Evolutionary conservation across 176 grass and related monocot species (phyloP), one percentile per base, ranked within the genome.

Genomic region (Phoenix dactylifera): DNA sequence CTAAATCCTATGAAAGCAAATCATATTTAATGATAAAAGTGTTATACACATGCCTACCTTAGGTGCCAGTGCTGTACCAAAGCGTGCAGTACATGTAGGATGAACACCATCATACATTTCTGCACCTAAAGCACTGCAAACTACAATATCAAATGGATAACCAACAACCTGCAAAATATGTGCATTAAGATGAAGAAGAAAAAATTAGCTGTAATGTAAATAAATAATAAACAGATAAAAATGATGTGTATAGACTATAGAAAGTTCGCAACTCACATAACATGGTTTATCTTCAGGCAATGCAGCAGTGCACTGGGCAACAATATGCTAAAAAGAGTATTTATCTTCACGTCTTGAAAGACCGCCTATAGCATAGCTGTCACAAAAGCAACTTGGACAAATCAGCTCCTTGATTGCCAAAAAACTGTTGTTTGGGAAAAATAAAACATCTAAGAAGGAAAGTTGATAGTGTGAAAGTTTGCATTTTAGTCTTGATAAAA

Each of bases 71-170:
- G 92, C 84, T 4, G 87, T 80, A 54, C 92, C 92, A 82, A 97
- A 97, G 22, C 92, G 92, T 85, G 81, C 87, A 70, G 87, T 97
- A 23, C 92, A 60, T 67, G 92, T 97, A 22, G 87, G 92, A 80
- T 97, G 91, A 24, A 97, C 92, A 83, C 87, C 88, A 52, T 97
- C 92, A 60, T 97, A 97, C 87, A 97, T 97, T 60, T 97, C 87
- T 79, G 92, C 87, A 76, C 92, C 92, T 69, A 91, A 71, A 69
- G 92, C 92, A 80, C 92, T 97, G 65, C 92, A 97, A 54, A 91
- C 92, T 62, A 97, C 87, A 85, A 97, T 88, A 84, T 97, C 87
- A 79, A 97, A 84, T 67, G 92, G 87, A 87, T 97, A 97, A 15
- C 92, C 92, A 80, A 91, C 84, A 75, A 87, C 84, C 92, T 97